A percentile compares a stretch with the other conserved stretches of the same genome.
These are phyloP conservation scores for Sporisorium reilianum DNA, from an alignment of 1,284 basidiomycete genomes.

Conservation along the genomic window DNA sequence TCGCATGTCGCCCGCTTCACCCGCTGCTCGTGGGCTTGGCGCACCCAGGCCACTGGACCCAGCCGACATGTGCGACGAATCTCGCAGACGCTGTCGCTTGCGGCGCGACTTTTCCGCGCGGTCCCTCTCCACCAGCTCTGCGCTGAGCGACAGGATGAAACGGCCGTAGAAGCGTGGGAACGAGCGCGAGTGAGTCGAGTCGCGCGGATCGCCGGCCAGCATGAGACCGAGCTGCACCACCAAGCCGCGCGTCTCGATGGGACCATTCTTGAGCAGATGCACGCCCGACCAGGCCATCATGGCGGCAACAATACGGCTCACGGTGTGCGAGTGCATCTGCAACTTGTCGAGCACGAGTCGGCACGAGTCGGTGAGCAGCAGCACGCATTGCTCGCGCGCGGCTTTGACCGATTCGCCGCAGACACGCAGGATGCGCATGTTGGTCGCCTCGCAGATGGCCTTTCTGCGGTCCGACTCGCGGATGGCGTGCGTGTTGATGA, in stretches of 20 bases:
- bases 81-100: constrained; percentile 47
- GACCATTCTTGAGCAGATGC: constrained; percentile 48
- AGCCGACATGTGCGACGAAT: constrained; percentile 35
- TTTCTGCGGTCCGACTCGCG: constrained; percentile 43
- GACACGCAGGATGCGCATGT: constrained; percentile 47
- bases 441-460: constrained; percentile 42
- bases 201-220: constrained; percentile 42
- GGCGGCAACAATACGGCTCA: constrained; percentile 43
- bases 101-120: constrained; percentile 41
- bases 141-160: constrained; percentile 51
- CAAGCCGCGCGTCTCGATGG: constrained; percentile 46
- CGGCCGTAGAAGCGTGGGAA: constrained; percentile 49
- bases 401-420: constrained; percentile 41
- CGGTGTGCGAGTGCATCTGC: constrained; percentile 28
- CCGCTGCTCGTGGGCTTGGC: constrained; percentile 19
- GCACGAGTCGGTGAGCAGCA: constrained; percentile 35
- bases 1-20: constrained; percentile 20
- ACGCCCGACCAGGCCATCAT: constrained; percentile 53
- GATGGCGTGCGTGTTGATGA: constrained; percentile 52
- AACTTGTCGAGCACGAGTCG: constrained; percentile 40
- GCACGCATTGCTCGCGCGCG: constrained; percentile 40
- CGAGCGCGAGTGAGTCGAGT: constrained; percentile 38
- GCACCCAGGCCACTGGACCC: constrained; percentile 27
- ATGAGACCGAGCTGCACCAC: constrained; percentile 49
- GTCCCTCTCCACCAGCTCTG: constrained; percentile 46